Base-by-base conservation (phyloP, 805 yeast genomes). In the Yamadazyma takamatsuzukensis region DNA sequence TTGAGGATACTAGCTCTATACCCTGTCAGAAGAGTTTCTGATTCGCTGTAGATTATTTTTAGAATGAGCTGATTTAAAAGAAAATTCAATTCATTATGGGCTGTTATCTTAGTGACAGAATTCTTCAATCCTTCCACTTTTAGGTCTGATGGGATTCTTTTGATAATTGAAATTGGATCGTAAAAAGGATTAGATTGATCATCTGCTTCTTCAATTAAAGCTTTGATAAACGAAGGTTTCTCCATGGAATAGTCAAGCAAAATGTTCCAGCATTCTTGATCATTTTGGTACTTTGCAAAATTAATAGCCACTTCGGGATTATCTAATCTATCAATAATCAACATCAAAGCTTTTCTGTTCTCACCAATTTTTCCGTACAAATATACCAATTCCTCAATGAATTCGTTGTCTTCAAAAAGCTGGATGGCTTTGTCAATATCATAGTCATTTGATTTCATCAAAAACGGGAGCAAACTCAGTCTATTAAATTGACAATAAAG, bases 331-430 rank as follows among this genome's bases (percentile, higher is more conserved):
- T 84, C 82, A 24, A 88, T 78, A 11, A 93, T 87, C 26, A 93
- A 63, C 36, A 68, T 72, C 46, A 90, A 59, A 0, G 97, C 97
- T 40, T 76, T 73, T 40, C 71, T 72, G 36, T 80, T 77, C 44
- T 84, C 83, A 1, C 98, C 97, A 16, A 84, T 79, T 46, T 78
- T 76, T 4, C 95, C 94, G 40, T 86, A 69, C 18, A 93, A 57
- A 48, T 77, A 88, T 0, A 93, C 95, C 25, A 88, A 64, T 48
- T 90, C 97, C 25, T 80, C 76, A 25, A 68, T 70, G 25, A 72
- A 68, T 1, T 68, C 68, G 15, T 68, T 61, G 8, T 52, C 37
- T 39, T 78, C 78, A 47, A 95, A 85, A 1, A 81, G 53, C 10
- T 60, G 55, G n/a, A 89, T 74, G 0, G 96, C 95, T 19, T 53